Evolutionary conservation across 768 basidiomycete genomes (phyloP).

Genomic region (Phaffia australis): DNA sequence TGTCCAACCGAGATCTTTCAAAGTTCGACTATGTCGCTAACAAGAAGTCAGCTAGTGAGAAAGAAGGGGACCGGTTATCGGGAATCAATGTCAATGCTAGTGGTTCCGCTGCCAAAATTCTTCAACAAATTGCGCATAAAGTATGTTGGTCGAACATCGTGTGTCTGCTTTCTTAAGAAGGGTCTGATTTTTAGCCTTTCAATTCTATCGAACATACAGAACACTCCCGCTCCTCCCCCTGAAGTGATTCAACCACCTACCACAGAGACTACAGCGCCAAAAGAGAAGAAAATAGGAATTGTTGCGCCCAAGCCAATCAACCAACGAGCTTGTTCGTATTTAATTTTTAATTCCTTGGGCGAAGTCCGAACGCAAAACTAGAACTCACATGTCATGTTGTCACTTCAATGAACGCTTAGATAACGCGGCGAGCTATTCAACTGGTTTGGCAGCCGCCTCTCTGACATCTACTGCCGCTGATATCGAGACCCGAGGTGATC

Average conservation of each 20-base stretch:
- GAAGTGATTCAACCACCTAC: conserved; percentile 25
- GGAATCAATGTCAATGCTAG: conserved; percentile 42
- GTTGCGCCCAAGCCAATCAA: conserved; percentile 26
- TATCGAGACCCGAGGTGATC: conserved; percentile 57
- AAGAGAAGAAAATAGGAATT: conserved; percentile 25
- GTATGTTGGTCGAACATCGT: conserved; percentile 26
- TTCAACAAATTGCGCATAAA: conserved; percentile 39
- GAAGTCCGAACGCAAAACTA: neutral
- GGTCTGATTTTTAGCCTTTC: too few relatives aligned
- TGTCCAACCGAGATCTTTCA: conserved; percentile 38
- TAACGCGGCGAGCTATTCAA: conserved; percentile 43
- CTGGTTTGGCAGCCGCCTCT: conserved; percentile 79
- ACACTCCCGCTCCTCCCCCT: conserved; percentile 14
- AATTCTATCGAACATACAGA: neutral
- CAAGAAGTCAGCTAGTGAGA: conserved; percentile 34
- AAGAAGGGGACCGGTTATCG: conserved; percentile 36
- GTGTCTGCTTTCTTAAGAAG: neutral
- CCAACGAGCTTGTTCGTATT: neutral
- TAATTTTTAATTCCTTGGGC: neutral
- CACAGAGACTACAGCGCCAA: neutral
- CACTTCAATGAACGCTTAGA: conserved; percentile 47
- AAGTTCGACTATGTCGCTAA: conserved; percentile 42
- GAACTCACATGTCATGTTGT: conserved; percentile 37
- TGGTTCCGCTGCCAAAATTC: conserved; percentile 38
- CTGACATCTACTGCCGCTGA: conserved; percentile 86